These are phyloP conservation scores for Pyricularia grisea DNA, from an alignment of 2,329 filamentous ascomycete species.

Conservation along the genomic window DNA sequence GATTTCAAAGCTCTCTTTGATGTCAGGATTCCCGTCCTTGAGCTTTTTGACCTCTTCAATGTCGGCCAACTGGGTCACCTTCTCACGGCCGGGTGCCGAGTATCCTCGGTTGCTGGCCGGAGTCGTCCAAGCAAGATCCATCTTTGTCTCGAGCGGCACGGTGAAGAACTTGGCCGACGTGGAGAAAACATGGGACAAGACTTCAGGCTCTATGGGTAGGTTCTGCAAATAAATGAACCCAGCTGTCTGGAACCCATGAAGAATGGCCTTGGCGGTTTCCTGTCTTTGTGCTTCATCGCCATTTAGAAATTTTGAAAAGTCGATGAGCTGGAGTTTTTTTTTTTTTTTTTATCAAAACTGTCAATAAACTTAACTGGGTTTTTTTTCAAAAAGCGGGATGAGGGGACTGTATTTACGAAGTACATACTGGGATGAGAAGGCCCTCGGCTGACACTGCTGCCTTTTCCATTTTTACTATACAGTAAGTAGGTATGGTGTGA, in stretches of 20 bases:
- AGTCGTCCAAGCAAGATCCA: slow-evolving; percentile 59
- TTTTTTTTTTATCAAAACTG: neutral
- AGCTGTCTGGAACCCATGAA: slow-evolving; percentile 72
- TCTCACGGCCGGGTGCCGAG: slow-evolving; percentile 60
- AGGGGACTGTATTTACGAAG: too few species aligned
- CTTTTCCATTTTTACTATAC: slow-evolving; percentile 1
- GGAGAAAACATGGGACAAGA: slow-evolving; percentile 51
- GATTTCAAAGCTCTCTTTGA: slow-evolving; percentile 59
- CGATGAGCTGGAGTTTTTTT: slow-evolving; percentile 50
- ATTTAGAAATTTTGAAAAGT: slow-evolving; percentile 65
- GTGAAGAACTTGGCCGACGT: slow-evolving; percentile 56
- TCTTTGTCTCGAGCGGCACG: slow-evolving; percentile 52
- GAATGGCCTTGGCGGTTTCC: slow-evolving; percentile 60
- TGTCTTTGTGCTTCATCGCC: slow-evolving; percentile 51
- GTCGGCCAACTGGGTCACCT: slow-evolving; percentile 51
- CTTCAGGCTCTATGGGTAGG: slow-evolving; percentile 56
- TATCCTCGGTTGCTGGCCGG: slow-evolving; percentile 68
- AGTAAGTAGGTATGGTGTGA: neutral
- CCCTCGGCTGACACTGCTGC: slow-evolving; percentile 3
- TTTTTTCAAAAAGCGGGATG: neutral
- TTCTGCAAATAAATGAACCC: slow-evolving; percentile 87
- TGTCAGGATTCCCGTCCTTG: slow-evolving; percentile 48
- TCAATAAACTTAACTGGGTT: too few species aligned
- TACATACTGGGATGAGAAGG: slow-evolving; percentile 4
- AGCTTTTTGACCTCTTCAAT: slow-evolving; percentile 45